Evolutionary conservation across 805 yeast species (phyloP), one percentile per base, ranked within the genome.

Genomic region (Yarrowia sp.): DNA sequence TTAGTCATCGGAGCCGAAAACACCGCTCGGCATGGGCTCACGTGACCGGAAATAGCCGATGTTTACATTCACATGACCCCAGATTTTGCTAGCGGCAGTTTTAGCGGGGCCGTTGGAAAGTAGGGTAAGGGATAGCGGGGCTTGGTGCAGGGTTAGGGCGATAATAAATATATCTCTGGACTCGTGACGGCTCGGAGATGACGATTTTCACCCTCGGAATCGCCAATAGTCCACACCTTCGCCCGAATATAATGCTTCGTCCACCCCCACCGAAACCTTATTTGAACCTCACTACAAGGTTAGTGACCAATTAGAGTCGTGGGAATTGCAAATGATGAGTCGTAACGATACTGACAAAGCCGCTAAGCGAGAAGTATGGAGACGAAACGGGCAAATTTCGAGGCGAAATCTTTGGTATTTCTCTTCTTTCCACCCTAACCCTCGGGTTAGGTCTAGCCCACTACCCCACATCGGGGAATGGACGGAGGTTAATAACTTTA

Each of bases 401-500:
- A n/a, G n/a, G n/a, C n/a, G n/a, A n/a, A n/a, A n/a, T n/a, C n/a
- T n/a, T n/a, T n/a, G n/a, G n/a, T n/a, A n/a, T n/a, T n/a, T 5
- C 29, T 27, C 29, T 5, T 27, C 29, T 27, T 9, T 27, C 6
- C 29, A 27, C 18, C 25, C 16, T 21, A 38, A 7, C 18, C 46
- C 16, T 19, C 29, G 51, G 51, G 51, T 44, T 44, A 44, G 51
- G 51, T 35, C 42, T 10, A 22, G 14, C 58, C 58, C 36, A 32
- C 41, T 51, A 33, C 58, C 58, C 58, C 58, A 51, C 58, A 51
- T 51, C 58, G 58, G 58, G 21, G 32, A 33, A 33, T 32, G 42
- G 32, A 51, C 58, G 58, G 58, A 51, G 56, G 41, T 44, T 32
- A 19, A 31, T 21, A 47, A 51, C 42, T 51, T 32, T 51, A 51